phyloP scores from a whole-genome alignment of 2,329 filamentous ascomycete species.

The Sodiomyces alkalinus region DNA sequence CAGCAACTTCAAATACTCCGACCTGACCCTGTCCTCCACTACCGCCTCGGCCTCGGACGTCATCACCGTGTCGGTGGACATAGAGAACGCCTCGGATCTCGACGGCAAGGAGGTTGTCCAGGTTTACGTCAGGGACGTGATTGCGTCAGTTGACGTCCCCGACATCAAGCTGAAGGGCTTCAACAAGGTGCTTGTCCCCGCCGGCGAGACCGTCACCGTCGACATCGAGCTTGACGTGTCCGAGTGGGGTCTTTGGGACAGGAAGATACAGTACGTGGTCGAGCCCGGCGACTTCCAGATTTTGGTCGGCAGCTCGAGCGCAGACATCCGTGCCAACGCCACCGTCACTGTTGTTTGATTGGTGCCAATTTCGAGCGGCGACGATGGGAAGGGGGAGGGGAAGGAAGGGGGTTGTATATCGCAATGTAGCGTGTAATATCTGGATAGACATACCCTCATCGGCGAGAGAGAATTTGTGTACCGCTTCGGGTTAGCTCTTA shows the following conservation, averaged over 20 bases:
- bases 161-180: conserved; percentile 52
- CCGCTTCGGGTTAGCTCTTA: too few species aligned
- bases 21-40: conserved; percentile 32
- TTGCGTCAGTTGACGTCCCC: conserved; percentile 47
- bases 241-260: conserved; percentile 40
- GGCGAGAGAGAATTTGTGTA: too few species aligned
- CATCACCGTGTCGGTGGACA: conserved; percentile 41
- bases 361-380: too few species aligned
- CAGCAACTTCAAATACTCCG: conserved; percentile 44
- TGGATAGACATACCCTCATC: too few species aligned
- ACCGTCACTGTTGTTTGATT: conserved; percentile 36
- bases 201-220: conserved; percentile 40
- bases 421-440: too few species aligned
- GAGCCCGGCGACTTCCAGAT: conserved; percentile 55
- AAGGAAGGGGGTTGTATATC: too few species aligned
- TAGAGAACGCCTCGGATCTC: conserved; percentile 42
- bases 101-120: conserved; percentile 55
- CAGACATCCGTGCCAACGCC: conserved; percentile 37
- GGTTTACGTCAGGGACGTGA: conserved; percentile 48
- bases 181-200: conserved; percentile 45
- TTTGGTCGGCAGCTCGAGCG: conserved; percentile 43
- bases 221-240: conserved; percentile 38
- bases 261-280: conserved; percentile 56
- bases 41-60: conserved; percentile 32
- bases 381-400: too few species aligned